Conservation (phyloP, 2,329 filamentous ascomycete species). For the Penicillium olsonii region DNA sequence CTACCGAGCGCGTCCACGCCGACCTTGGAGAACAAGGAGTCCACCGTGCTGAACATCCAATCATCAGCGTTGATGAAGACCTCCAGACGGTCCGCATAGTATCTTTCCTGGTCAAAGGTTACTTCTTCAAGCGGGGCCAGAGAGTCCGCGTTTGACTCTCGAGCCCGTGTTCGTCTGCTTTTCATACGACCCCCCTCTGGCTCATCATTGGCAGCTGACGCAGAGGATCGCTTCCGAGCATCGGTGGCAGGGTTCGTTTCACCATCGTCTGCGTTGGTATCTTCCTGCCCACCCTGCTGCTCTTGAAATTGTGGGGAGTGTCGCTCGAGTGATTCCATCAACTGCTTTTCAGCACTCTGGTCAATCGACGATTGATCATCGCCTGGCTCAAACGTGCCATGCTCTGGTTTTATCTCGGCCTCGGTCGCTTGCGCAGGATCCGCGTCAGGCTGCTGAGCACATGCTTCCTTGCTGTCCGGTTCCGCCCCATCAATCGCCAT, state of each 20-base stretch:
- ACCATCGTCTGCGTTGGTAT: conserved; percentile 26
- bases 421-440: conserved; percentile 20
- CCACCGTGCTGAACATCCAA: conserved; percentile 57
- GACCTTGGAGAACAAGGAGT: conserved; percentile 54
- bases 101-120: conserved; percentile 54
- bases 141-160: conserved; percentile 57
- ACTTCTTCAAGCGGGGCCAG: conserved; percentile 48
- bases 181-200: conserved; percentile 58
- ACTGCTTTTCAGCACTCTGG: conserved; percentile 38
- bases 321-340: conserved; percentile 39
- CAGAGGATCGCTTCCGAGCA: conserved; percentile 61
- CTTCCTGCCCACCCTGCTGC: conserved; percentile 21
- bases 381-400: conserved; percentile 7
- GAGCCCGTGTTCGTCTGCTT: conserved; percentile 62
- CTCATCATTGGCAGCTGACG: conserved; percentile 61
- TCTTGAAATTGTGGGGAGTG: conserved; percentile 29
- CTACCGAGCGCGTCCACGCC: conserved; percentile 50
- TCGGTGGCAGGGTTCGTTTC: conserved; percentile 40
- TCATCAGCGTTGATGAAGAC: conserved; percentile 58
- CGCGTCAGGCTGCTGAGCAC: conserved; percentile 16
- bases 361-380: conserved; percentile 39
- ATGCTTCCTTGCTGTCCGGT: conserved; percentile 7
- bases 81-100: conserved; percentile 58
- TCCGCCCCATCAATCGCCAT: conserved; percentile 14
- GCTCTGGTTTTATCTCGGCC: conserved; percentile 10